Evolutionary conservation across 2,329 filamentous ascomycete genomes (phyloP), one percentile per base, ranked within the genome.

Genomic region (Diaporthe sp.): DNA sequence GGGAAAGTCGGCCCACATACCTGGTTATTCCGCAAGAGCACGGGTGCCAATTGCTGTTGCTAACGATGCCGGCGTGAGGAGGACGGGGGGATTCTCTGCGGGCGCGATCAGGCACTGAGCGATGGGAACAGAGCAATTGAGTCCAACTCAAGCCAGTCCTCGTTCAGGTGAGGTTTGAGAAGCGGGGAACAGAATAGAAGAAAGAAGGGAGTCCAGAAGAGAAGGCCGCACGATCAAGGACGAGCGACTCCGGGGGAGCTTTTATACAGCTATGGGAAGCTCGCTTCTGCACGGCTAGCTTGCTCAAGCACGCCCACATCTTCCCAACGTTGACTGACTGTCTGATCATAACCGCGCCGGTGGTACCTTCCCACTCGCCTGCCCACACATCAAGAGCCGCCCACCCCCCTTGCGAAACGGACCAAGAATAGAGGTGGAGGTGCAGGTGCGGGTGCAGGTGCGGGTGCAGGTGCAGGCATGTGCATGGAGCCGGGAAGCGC

Each of bases 371-470:
- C 10, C 34, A 68, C 31, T 31, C 4, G 15, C 44, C 62, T n/a
- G 62, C 46, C 22, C 46, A 19, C 15, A 51, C 31, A 34, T 8
- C 65, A 53, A 65, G 44, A 67, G 5, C 61, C 61, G n/a, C 10
- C 22, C 44, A 5, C n/a, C 9, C 9, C 65, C 65, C 28, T 34
- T 55, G 65, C 65, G 37, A 69, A 39, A 55, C 62, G 15, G 46
- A 69, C 65, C 62, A 69, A 42, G 65, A 69, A 69, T 69, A 69
- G n/a, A 69, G 65, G 49, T 69, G 65, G 49, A 51, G 31, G 34
- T 51, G 61, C 44, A 19, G 65, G 65, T 44, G 31, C 31, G 31
- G 25, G 25, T 25, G 25, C 25, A 25, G 25, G 25, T 25, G 58
- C 57, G 25, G 57, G 57, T n/a, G 31, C 57, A 59, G 59, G 59